These are phyloP conservation scores for Seminavis robusta DNA, from an alignment of 108 stramenopile species.

Conservation along the genomic window DNA sequence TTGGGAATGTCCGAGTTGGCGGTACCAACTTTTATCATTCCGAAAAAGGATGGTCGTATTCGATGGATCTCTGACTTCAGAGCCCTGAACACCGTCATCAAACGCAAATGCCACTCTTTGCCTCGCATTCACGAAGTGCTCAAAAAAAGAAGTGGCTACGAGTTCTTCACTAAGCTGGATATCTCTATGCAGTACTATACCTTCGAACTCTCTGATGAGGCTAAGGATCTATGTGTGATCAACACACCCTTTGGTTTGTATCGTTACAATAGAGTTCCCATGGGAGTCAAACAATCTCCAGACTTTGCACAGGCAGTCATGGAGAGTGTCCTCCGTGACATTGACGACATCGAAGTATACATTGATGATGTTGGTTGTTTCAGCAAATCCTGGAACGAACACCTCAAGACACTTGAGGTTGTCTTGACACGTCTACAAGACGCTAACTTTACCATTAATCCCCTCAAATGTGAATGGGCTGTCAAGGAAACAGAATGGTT, in stretches of 20 bases:
- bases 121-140: slow-evolving; percentile 24
- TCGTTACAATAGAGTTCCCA: slow-evolving; percentile 33
- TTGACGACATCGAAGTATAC: slow-evolving; percentile 32
- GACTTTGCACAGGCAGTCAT: slow-evolving; percentile 52
- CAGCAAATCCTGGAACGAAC: slow-evolving; percentile 24
- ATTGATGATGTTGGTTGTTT: slow-evolving; percentile 49
- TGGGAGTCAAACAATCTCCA: slow-evolving; percentile 45
- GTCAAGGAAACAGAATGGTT: slow-evolving; percentile 61
- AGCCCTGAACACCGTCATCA: slow-evolving; percentile 29
- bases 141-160: slow-evolving; percentile 2
- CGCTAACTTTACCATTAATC: slow-evolving; percentile 37
- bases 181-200: slow-evolving; percentile 28
- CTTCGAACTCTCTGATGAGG: slow-evolving; percentile 29
- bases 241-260: slow-evolving; percentile 43
- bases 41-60: slow-evolving; percentile 27
- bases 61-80: slow-evolving; percentile 23
- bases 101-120: slow-evolving; percentile 1
- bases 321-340: slow-evolving; percentile 21
- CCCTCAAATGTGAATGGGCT: slow-evolving; percentile 51
- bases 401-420: slow-evolving; percentile 10
- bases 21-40: slow-evolving; percentile 32
- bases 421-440: slow-evolving; percentile 20
- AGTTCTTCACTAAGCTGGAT: slow-evolving; percentile 23
- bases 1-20: too few relatives aligned
- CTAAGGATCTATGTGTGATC: slow-evolving; percentile 17